These are phyloP conservation scores for Amylocarpus encephaloides DNA, from an alignment of 2,329 filamentous ascomycete genomes.

Conservation along the genomic window DNA sequence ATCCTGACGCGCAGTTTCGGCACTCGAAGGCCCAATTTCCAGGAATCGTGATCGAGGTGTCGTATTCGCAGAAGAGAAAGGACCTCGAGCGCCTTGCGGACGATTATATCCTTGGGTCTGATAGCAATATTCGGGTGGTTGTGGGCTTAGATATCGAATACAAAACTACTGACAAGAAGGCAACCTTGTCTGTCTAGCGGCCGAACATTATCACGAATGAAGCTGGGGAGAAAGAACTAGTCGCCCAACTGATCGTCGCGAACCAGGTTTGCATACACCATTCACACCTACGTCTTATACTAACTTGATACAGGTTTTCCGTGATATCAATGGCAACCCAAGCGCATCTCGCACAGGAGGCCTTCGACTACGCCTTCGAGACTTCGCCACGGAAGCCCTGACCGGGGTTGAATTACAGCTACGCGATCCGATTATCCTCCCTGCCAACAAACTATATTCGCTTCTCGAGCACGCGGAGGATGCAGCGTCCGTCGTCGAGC, in stretches of 20 bases:
- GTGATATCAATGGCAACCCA: constrained; percentile 12
- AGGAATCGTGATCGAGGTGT: constrained; percentile 30
- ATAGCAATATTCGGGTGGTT: constrained; percentile 28
- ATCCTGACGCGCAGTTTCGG: constrained; percentile 24
- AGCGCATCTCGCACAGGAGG: constrained; percentile 7
- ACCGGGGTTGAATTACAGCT: constrained; percentile 11
- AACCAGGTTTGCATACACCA: constrained; percentile 18
- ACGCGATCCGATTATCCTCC: constrained; percentile 12
- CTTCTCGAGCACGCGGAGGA: constrained; percentile 10
- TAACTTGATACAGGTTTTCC: constrained; percentile 10
- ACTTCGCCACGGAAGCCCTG: constrained; percentile 13
- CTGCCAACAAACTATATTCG: constrained; percentile 12
- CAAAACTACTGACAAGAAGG: constrained; percentile 20
- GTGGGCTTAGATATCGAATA: constrained; percentile 32
- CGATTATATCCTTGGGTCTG: constrained; percentile 29
- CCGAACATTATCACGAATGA: constrained; percentile 18
- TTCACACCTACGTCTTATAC: constrained; percentile 7
- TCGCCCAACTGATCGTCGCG: constrained; percentile 8
- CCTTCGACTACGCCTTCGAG: constrained; percentile 10
- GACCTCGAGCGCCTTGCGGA: constrained; percentile 28
- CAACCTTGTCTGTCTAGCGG: constrained; percentile 31
- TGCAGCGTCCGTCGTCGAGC: constrained; percentile 9
- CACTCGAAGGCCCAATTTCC: constrained; percentile 21
- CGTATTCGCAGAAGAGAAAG: constrained; percentile 29
- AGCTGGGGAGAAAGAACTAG: constrained; percentile 12